Evolutionary conservation across 805 yeast species (phyloP), one percentile per base, ranked within the genome.

Genomic region (Zygosaccharomyces lentus): DNA sequence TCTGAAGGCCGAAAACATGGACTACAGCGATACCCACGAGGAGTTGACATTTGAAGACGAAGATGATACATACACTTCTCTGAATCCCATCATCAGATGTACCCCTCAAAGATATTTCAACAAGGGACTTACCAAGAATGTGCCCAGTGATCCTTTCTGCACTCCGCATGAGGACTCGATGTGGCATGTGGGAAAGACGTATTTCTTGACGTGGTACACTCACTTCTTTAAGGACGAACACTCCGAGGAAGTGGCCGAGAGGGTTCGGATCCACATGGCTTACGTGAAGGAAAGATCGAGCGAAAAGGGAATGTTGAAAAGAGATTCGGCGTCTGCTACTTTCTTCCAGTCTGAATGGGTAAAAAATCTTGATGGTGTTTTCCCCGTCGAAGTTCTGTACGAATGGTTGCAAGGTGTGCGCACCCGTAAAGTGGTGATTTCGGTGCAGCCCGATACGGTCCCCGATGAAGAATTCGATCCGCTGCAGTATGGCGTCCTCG

Each of bases 81-180:
- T 88, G 61, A 85, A 82, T 59, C 96, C 96, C 0, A 64, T 88
- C 40, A 75, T 87, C 58, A 75, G 96, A 67, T 88, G 96, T 68
- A 85, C 89, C 3, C 96, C 96, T 2, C 83, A 83, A 44, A 67
- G 76, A 39, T 88, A 85, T 61, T 73, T 69, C 57, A 75, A 73
- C 54, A 83, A 81, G 59, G 91, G 90, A 7, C 48, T 71, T 30
- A 82, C 80, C 25, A 79, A 80, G 54, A 66, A 70, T 43, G 62
- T 66, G 13, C 56, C 69, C 1, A 77, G 88, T 32, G 93, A 72
- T 42, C 96, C 96, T n/a, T 86, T 87, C 65, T 88, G 96, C 65
- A 77, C 86, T 16, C 96, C 96, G 9, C 71, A 69, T 27, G 90
- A 84, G 56, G 75, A 80, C 48, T 56, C 73, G 9, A 72, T 69